phyloP scores from a whole-genome alignment of 805 yeast species.

The Wickerhamiella vanderwaltii region DNA sequence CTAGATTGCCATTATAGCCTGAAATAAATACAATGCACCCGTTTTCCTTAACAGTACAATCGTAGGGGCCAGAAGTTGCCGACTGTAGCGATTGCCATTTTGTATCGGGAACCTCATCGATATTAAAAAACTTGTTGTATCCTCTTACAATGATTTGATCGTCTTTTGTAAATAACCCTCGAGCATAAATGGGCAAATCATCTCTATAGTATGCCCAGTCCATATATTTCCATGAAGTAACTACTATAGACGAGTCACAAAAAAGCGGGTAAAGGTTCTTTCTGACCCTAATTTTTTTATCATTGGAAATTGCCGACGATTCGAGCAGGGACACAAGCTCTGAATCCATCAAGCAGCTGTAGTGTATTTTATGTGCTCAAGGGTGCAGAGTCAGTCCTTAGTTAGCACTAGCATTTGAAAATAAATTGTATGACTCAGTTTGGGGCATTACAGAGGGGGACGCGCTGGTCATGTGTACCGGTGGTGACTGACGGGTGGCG shows the following conservation, averaged over 20 bases:
- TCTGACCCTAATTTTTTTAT: conserved; percentile 17
- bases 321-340: no score
- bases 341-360: no score
- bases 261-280: conserved; percentile 19
- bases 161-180: conserved; percentile 62
- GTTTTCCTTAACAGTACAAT: conserved; percentile 73
- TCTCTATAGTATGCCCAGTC: conserved; percentile 74
- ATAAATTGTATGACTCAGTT: no score
- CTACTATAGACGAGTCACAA: conserved; percentile 21
- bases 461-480: no score
- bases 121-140: conserved; percentile 85
- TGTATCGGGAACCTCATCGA: conserved; percentile 50
- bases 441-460: no score
- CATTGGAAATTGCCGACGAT: background rate
- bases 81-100: conserved; percentile 35
- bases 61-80: conserved; percentile 62
- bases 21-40: conserved; percentile 85
- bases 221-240: conserved; percentile 62
- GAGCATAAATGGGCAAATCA: conserved; percentile 55
- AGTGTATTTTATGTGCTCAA: no score
- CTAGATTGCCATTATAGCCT: conserved; percentile 62
- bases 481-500: background rate
- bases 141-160: conserved; percentile 63
- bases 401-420: no score
- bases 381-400: no score